These are phyloP conservation scores for Thalassiosira profunda DNA, from an alignment of 108 stramenopile species.

Conservation along the genomic window DNA sequence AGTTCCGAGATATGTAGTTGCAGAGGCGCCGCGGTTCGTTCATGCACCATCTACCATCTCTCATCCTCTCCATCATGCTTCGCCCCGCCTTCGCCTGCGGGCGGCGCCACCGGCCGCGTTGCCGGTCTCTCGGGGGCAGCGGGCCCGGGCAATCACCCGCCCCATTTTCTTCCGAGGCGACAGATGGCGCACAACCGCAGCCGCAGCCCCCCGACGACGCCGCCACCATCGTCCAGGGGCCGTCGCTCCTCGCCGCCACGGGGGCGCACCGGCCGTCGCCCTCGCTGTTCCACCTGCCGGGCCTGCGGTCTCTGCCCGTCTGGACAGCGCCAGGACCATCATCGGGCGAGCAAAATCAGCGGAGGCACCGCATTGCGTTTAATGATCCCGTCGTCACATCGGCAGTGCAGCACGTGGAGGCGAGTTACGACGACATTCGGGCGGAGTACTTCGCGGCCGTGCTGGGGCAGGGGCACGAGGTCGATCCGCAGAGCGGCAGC, in stretches of 20 bases:
- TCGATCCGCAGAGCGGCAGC: conserved; percentile 4
- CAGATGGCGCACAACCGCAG: too few species aligned
- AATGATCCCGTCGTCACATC: conserved; percentile 73
- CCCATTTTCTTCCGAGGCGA: too few species aligned
- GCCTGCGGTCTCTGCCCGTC: conserved; percentile 72
- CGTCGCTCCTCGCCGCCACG: conserved; percentile 70
- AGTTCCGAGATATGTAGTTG: too few species aligned
- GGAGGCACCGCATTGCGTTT: conserved; percentile 64
- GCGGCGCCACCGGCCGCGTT: too few species aligned
- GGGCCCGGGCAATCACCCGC: too few species aligned
- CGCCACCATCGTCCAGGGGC: conserved; percentile 77
- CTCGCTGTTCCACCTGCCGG: conserved; percentile 76
- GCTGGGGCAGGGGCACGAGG: conserved; percentile 20
- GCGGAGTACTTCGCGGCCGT: conserved; percentile 71
- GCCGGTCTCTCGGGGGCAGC: too few species aligned
- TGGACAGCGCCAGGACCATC: conserved; percentile 58
- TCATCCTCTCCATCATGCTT: too few species aligned
- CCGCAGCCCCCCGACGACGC: conserved; percentile 14
- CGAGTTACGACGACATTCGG: conserved; percentile 54
- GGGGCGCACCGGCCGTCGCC: conserved; percentile 78
- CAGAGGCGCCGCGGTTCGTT: too few species aligned
- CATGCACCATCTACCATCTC: too few species aligned
- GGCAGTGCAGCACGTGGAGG: conserved; percentile 73
- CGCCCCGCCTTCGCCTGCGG: too few species aligned
- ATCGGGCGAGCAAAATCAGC: not conserved